A percentile compares a stretch with the other conserved stretches of the same genome.
Evolutionary conservation across 192 early-diverging fungal genomes (phyloP).

Genomic region (Coemansia sp.): DNA sequence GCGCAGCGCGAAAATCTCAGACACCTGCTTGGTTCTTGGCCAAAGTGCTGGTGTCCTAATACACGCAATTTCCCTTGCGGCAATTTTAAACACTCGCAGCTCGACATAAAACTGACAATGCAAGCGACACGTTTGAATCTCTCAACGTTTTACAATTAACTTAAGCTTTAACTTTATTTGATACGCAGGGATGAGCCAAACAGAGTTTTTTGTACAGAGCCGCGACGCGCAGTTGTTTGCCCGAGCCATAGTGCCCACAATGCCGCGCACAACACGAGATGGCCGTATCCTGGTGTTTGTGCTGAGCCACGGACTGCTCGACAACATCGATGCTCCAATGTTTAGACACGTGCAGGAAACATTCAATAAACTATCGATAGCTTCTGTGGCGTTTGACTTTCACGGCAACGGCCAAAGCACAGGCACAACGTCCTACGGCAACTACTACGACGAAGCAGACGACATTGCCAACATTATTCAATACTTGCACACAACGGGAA

Average conservation of each 20-base stretch:
- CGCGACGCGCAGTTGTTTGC: conserved; percentile 9
- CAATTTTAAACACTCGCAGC: too few relatives aligned
- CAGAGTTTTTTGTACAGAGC: conserved; percentile 17
- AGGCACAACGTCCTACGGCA: conserved; percentile 57
- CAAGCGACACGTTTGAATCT: too few relatives aligned
- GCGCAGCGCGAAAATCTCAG: too few relatives aligned
- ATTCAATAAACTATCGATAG: conserved; percentile 13
- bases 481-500: conserved; percentile 13
- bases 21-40: too few relatives aligned
- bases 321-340: conserved; percentile 42
- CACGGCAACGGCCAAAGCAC: conserved; percentile 59
- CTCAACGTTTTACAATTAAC: too few relatives aligned
- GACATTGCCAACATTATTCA: conserved; percentile 47
- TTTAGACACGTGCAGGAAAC: conserved; percentile 22
- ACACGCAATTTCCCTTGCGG: too few relatives aligned
- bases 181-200: not conserved
- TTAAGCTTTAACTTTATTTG: not conserved
- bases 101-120: too few relatives aligned
- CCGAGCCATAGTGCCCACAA: conserved; percentile 13
- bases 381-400: conserved; percentile 56
- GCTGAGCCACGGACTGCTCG: conserved; percentile 58
- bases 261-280: not conserved
- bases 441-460: conserved; percentile 56
- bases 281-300: conserved; percentile 35
- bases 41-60: too few relatives aligned